Base-by-base conservation (phyloP, 805 yeast genomes). In the Candida glaebosa region DNA sequence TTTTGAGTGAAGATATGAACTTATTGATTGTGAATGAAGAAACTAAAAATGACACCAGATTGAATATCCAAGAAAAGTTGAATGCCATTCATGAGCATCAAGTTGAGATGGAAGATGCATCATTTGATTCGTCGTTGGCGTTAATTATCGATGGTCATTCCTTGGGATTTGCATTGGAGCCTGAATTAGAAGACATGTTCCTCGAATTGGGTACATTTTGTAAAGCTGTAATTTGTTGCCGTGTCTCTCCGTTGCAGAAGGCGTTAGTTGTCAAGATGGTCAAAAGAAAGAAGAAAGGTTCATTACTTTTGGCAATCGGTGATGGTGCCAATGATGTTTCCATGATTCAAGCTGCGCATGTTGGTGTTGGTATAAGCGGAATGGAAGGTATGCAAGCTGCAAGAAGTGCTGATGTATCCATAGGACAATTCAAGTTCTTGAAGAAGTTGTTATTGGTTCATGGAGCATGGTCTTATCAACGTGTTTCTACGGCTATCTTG, bases 381-480 rank as follows among this genome's bases (percentile, higher is more conserved):
- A 84, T 89, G 91, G 99, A 93, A 67, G 99, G 99, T 51, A 89
- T 90, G 88, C 99, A 93, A 65, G 99, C 99, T 8, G 97, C 99
- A 0, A 78, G 99, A 61, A 84, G 95, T 61, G 98, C 99, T 0
- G 99, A 93, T 71, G 81, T 93, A 45, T 89, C 98, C 1, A 88
- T 95, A 62, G 98, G 96, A 0, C 98, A 93, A 61, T 93, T 93
- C 75, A 82, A 82, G 59, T 93, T 79, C 60, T 72, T 93, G 66
- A 79, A 81, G 54, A 89, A 87, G 59, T 66, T 93, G 42, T 66
- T 93, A 34, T 71, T 93, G 34, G 99, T 93, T 8, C 99, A 93
- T 61, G 99, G 99, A 1, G 69, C 96, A 6, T 93, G 99, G 99
- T 87, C 96, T 32, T 93, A 93, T 60, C 97, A 90, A 59, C 79